Evolutionary conservation across 2,329 filamentous ascomycete genomes (phyloP), one percentile per base, ranked within the genome.

Genomic region (Lasiodiplodia citricola): DNA sequence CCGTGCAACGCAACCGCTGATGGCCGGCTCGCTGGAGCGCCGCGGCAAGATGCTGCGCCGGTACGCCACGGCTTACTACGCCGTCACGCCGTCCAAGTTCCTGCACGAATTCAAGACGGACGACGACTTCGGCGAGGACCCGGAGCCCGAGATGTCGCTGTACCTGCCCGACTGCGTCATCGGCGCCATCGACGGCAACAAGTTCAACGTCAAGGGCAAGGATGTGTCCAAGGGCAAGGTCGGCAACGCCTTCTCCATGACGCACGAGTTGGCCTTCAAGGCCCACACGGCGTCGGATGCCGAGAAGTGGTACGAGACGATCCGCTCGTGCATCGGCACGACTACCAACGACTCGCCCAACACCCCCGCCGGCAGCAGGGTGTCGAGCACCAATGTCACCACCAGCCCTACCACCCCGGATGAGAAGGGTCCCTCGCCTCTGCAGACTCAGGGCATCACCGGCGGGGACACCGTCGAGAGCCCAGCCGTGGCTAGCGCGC

Each of bases 81-180:
- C 96, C 68, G 89, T 98, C 58, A 97, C 94, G 0, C 92, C 93
- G 0, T 88, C 92, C 68, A 93, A 92, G 76, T 99, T 91, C 82
- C 83, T 99, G 69, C 96, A 99, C 83, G 94, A 97, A 80, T 99
- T 97, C 86, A 97, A 97, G 82, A 94, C 96, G 76, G 91, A 92
- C 77, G 95, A 98, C 75, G 87, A 90, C 74, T 86, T 88, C 76
- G 83, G 82, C 68, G 85, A 88, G 74, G 93, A 97, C 70, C 93
- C 93, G 11, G 86, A 87, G 68, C 95, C 96, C 0, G 95, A 99
- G 78, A 84, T 96, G 51, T 96, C 92, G 16, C 88, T 99, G 73
- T 98, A 95, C 80, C 89, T 99, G 0, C 94, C 96, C 13, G 96
- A 99, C 74, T 96, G 95, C 74, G 81, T 90, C 56, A 87, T 98